Evolutionary conservation across 2,329 filamentous ascomycete species (phyloP), one percentile per base, ranked within the genome.

Genomic region (Onygena corvina): DNA sequence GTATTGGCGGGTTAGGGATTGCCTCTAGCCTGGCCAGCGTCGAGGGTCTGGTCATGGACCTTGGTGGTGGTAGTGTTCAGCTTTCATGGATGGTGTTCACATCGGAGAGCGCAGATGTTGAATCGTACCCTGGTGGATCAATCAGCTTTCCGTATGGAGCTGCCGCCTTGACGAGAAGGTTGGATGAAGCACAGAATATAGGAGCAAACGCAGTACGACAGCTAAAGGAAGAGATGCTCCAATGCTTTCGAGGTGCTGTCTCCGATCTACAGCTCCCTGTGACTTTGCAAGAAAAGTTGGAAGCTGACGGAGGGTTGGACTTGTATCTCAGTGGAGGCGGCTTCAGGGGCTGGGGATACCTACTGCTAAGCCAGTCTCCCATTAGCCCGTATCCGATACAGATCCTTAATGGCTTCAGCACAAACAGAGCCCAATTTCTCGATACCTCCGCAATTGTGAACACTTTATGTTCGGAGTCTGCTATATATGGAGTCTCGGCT

Each of bases 251-350:
- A 35, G 65, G 70, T 8, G 81, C 84, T 1, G 84, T 85, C 51
- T 63, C 68, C 12, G 62, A 68, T 23, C 67, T 85, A 3, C 65
- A 72, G 4, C 66, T 84, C 0, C 78, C 89, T 0, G 60, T 67
- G 9, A 67, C 72, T 12, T 64, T 80, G 4, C 54, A 71, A 1
- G 61, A 72, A 9, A 58, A 65, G 16, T 69, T 71, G 11, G 63
- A 68, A 23, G 58, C 64, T 5, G 58, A 70, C 1, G 71, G 70
- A 1, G 76, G 76, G 3, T 72, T 88, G 50, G 79, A 83, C 29
- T 71, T 94, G 6, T 94, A 89, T 62, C 79, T 95, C 50, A 94
- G 85, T 54, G 89, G 89, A 36, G 89, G 89, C 20, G 89, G 89
- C 0, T 94, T 94, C 61, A 75, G 89, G 30, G 89, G 89, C 12